Evolutionary conservation across 805 yeast genomes (phyloP).

Genomic region (Teunomyces panamensis): DNA sequence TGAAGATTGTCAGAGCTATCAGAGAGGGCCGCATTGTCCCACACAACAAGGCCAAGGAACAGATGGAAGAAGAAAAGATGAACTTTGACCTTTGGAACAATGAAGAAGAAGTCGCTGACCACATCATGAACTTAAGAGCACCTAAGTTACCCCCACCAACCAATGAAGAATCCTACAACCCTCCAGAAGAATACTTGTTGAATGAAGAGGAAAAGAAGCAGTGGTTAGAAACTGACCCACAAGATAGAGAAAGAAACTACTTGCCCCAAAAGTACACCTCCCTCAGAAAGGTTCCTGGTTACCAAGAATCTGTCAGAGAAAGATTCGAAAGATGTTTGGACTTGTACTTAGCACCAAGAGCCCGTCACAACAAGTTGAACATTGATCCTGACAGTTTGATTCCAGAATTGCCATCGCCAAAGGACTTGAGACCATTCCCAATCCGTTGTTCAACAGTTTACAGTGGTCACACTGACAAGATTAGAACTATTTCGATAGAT

Average conservation of each 20-base stretch:
- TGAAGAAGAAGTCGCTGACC: slow-evolving; percentile 56
- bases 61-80: slow-evolving; percentile 50
- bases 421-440: slow-evolving; percentile 96
- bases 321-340: slow-evolving; percentile 93
- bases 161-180: slow-evolving; percentile 93
- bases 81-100: slow-evolving; percentile 84
- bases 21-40: slow-evolving; percentile 93
- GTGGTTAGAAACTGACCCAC: slow-evolving; percentile 69
- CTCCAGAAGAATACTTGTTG: slow-evolving; percentile 91
- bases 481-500: slow-evolving; percentile 80
- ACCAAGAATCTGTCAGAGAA: slow-evolving; percentile 80
- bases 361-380: slow-evolving; percentile 82
- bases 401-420: slow-evolving; percentile 95
- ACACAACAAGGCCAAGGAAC: slow-evolving; percentile 54
- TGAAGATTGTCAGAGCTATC: slow-evolving; percentile 95
- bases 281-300: slow-evolving; percentile 91
- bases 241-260: slow-evolving; percentile 75
- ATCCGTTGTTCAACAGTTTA: slow-evolving; percentile 80
- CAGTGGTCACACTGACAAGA: slow-evolving; percentile 79
- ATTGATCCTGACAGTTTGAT: slow-evolving; percentile 95
- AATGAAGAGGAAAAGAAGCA: slow-evolving; percentile 71
- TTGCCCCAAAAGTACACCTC: slow-evolving; percentile 80
- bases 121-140: slow-evolving; percentile 88
- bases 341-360: slow-evolving; percentile 93
- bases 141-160: slow-evolving; percentile 97